Percentiles rank a stretch among this genome's conserved stretches.
Evolutionary conservation across 2,329 filamentous ascomycete genomes (phyloP).

Genomic region (Arthrobotrys conoides): DNA sequence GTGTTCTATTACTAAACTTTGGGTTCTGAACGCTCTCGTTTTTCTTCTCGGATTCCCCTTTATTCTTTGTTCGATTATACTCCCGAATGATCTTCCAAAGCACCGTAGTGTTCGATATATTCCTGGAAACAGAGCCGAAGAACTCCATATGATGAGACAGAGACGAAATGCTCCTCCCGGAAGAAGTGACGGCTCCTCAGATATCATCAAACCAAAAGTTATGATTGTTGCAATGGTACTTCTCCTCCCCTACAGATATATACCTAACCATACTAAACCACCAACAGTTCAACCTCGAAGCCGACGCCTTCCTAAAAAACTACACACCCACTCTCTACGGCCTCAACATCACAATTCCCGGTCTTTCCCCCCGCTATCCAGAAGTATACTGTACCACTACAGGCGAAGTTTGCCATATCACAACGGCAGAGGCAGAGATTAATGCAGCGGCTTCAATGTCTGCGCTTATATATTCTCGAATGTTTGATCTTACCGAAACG

Average conservation of each 20-base stretch:
- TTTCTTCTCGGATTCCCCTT: too few relatives aligned
- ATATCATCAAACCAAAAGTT: conserved; percentile 72
- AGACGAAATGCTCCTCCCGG: background rate
- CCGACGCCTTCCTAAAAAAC: conserved; percentile 74
- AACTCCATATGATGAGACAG: background rate
- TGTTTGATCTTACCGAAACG: conserved; percentile 76
- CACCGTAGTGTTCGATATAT: too few relatives aligned
- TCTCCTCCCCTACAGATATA: conserved; percentile 3
- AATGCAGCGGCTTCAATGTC: conserved; percentile 79
- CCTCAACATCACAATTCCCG: conserved; percentile 73
- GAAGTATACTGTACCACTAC: conserved; percentile 75
- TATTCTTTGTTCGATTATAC: too few relatives aligned
- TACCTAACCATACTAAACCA: background rate
- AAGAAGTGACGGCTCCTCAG: background rate
- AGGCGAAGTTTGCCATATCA: conserved; percentile 77
- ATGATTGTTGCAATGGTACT: conserved; percentile 77
- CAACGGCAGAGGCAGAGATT: conserved; percentile 79
- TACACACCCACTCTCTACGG: conserved; percentile 71
- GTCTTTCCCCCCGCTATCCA: conserved; percentile 77
- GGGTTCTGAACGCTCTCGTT: too few relatives aligned
- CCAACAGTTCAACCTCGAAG: conserved; percentile 75
- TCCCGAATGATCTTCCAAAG: too few relatives aligned
- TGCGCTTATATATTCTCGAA: conserved; percentile 74
- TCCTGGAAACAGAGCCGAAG: too few relatives aligned
- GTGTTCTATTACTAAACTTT: too few relatives aligned